These are phyloP conservation scores for Buddleja alternifolia DNA, from an alignment of 257 asterid genomes.

Conservation along the genomic window DNA sequence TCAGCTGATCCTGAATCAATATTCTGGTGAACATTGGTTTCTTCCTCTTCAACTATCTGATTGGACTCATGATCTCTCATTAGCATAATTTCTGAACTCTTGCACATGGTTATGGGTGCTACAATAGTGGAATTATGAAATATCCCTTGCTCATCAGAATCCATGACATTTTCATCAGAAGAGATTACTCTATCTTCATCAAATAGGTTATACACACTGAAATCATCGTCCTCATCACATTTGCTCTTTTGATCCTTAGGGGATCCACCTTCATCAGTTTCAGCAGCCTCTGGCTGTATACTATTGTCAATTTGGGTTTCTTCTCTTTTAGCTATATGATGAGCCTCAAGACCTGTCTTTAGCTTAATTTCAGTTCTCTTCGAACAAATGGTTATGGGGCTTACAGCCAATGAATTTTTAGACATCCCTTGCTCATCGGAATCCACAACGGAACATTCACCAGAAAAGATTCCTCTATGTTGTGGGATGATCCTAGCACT, in stretches of 20 bases:
- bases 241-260: slow-evolving; percentile 4
- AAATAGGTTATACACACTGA: slow-evolving; percentile 18
- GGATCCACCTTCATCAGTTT: slow-evolving; percentile 28
- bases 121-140: slow-evolving; percentile 22
- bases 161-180: slow-evolving; percentile 21
- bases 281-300: slow-evolving; percentile 14
- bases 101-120: slow-evolving; percentile 15
- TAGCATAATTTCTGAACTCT: not conserved
- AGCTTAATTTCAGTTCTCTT: not conserved
- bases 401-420: slow-evolving; percentile 2
- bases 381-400: slow-evolving; percentile 1
- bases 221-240: slow-evolving; percentile 23
- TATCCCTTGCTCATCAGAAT: slow-evolving; percentile 17
- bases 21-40: slow-evolving; percentile 1
- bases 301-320: not conserved
- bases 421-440: not conserved
- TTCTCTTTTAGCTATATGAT: not conserved
- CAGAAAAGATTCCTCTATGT: slow-evolving; percentile 25
- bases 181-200: slow-evolving; percentile 21
- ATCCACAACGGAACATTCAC: slow-evolving; percentile 7
- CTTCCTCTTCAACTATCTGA: slow-evolving; percentile 27
- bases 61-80: slow-evolving; percentile 21
- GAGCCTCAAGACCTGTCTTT: slow-evolving; percentile 14
- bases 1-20: slow-evolving; percentile 17
- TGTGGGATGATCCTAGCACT: slow-evolving; percentile 21